Evolutionary conservation across 768 basidiomycete genomes (phyloP).

Genomic region (Pleurotus djamor): DNA sequence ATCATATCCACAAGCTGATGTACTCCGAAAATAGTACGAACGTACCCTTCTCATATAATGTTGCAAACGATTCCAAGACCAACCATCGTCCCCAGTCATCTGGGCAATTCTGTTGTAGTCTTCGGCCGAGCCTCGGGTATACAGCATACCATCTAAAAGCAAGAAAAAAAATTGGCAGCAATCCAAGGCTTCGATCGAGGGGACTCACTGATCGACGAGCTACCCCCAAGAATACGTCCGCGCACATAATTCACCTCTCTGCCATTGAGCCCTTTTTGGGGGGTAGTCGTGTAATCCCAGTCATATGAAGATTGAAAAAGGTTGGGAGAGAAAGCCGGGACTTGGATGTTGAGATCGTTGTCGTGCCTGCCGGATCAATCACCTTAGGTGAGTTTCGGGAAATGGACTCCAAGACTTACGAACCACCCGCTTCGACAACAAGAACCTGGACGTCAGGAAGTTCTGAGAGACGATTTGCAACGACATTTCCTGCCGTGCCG

Average conservation of each 20-base stretch:
- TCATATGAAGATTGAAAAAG: conserved; percentile 10
- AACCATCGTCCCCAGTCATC: conserved; percentile 16
- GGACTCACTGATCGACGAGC: conserved; percentile 18
- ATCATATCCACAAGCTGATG: background rate
- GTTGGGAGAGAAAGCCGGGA: conserved; percentile 9
- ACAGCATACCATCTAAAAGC: conserved; percentile 18
- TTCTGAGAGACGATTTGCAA: conserved; percentile 23
- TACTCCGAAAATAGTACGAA: background rate
- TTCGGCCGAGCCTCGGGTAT: conserved; percentile 18
- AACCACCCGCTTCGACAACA: conserved; percentile 19
- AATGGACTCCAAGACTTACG: background rate
- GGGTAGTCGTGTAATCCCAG: conserved; percentile 24
- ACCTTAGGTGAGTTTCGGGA: background rate
- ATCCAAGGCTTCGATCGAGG: background rate
- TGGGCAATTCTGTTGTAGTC: conserved; percentile 19
- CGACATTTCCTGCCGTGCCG: conserved; percentile 19
- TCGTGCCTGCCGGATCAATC: conserved; percentile 12
- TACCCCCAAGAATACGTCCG: conserved; percentile 22
- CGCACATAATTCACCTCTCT: conserved; percentile 16
- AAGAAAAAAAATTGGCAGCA: background rate
- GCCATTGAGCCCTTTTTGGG: conserved; percentile 16
- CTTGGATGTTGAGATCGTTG: conserved; percentile 9
- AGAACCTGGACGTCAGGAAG: conserved; percentile 17
- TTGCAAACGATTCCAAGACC: conserved; percentile 19
- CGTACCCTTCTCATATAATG: conserved; percentile 17